Conservation (phyloP, 306 rosid species). For the Dryas alaskensis region DNA sequence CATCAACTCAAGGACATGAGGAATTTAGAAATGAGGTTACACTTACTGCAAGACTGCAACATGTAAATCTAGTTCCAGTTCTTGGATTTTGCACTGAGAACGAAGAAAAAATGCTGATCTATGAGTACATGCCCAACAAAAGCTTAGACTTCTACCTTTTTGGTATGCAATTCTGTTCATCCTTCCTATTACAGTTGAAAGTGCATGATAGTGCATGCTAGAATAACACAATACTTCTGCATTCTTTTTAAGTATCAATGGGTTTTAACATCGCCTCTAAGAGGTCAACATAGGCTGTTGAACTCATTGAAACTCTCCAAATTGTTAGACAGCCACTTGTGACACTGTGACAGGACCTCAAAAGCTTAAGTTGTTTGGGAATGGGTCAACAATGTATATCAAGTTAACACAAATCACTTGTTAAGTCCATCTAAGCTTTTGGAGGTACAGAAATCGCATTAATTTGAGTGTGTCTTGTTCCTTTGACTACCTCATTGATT, state of each 20-base stretch:
- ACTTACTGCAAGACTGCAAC: slow-evolving; percentile 46
- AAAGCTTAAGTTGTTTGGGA: too few relatives aligned
- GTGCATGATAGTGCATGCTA: not conserved
- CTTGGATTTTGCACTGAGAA: slow-evolving; percentile 38
- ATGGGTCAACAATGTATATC: too few relatives aligned
- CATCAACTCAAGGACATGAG: slow-evolving; percentile 45
- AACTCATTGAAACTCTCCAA: not conserved
- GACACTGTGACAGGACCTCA: too few relatives aligned
- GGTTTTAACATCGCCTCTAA: not conserved
- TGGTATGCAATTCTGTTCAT: slow-evolving; percentile 16
- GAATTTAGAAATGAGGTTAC: slow-evolving; percentile 53
- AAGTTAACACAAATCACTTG: not conserved
- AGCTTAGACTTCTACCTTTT: slow-evolving; percentile 46
- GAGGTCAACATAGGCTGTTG: not conserved
- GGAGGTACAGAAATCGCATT: not conserved
- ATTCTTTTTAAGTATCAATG: not conserved
- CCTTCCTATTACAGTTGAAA: not conserved
- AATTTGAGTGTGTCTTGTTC: not conserved
- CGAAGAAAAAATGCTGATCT: slow-evolving; percentile 42
- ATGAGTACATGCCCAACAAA: slow-evolving; percentile 49
- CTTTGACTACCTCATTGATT: slow-evolving; percentile 1
- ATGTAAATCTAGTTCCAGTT: slow-evolving; percentile 43
- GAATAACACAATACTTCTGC: not conserved
- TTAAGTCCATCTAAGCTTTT: not conserved
- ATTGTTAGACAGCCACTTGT: not conserved